Percentiles rank a stretch among this genome's conserved stretches.
Evolutionary conservation across 192 early-diverging fungal species (phyloP).

Genomic region (Kickxella alabastrina): DNA sequence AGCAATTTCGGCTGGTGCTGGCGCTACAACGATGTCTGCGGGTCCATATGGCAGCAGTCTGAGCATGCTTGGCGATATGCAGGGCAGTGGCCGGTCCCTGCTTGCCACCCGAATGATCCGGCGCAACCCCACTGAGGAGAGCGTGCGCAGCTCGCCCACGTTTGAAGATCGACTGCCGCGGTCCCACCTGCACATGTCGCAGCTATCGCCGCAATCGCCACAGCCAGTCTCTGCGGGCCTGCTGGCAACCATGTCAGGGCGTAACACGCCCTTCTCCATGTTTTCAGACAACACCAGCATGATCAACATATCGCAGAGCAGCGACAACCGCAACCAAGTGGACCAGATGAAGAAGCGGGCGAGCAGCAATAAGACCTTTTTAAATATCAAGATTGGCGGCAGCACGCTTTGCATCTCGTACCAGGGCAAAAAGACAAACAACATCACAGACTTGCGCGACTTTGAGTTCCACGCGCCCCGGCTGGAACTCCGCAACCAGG

Average conservation of each 20-base stretch:
- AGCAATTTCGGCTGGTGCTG: neutral
- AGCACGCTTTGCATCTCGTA: conserved; percentile 81
- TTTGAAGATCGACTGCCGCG: conserved; percentile 2
- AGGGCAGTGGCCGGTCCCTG: conserved; percentile 7
- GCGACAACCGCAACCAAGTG: conserved; percentile 53
- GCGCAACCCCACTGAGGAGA: conserved; percentile 16
- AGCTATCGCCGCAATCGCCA: conserved; percentile 4
- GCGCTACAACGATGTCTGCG: neutral
- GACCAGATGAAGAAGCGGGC: conserved; percentile 84
- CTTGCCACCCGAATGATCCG: conserved; percentile 17
- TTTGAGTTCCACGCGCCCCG: conserved; percentile 51
- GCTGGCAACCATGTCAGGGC: conserved; percentile 26
- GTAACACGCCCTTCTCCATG: conserved; percentile 23
- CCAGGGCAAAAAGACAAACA: conserved; percentile 60
- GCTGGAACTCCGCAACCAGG: conserved; percentile 50
- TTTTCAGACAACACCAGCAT: conserved; percentile 30
- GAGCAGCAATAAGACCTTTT: conserved; percentile 80
- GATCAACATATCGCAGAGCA: conserved; percentile 32
- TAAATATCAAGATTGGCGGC: conserved; percentile 85
- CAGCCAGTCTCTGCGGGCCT: conserved; percentile 16
- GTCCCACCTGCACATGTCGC: neutral
- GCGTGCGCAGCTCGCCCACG: conserved; percentile 1
- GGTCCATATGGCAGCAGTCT: neutral
- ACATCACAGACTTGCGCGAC: conserved; percentile 49
- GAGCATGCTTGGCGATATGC: neutral